Evolutionary conservation across 1,284 basidiomycete genomes (phyloP), one percentile per base, ranked within the genome.

Genomic region (Marasmius tenuissimus): DNA sequence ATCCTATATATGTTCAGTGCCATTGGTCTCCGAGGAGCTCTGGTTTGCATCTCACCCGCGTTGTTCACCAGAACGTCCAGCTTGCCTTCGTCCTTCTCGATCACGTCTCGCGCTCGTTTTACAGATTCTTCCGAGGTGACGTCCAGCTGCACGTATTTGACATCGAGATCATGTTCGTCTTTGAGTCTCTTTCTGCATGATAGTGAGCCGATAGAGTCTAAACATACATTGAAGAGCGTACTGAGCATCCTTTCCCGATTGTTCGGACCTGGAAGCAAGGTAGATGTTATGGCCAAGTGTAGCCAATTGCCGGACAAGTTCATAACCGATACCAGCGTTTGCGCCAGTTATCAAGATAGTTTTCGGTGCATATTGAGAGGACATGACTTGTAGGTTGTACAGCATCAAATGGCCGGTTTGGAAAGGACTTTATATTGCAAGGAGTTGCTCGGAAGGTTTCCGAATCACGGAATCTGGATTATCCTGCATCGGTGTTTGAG

Each of bases 11-110:
- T 27, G 27, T 27, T 27, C 27, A 27, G 27, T 27, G 27, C 27
- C 27, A 4, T 27, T 27, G 4, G 27, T 27, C 27, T 27, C 27
- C 27, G 27, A 27, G 27, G 27, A 27, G 27, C 4, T 27, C 27
- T 27, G 4, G 4, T 27, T 22, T 9, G 9, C 20, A 16, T 8
- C 50, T 1, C 59, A 74, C 80, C 81, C n/a, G 81, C 81, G 61
- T 83, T 83, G 69, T 83, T 82, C 40, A 84, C 78, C 22, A 84
- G 71, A 9, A 80, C 76, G 65, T 84, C 78, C 38, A 84, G 68
- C 10, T 69, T 73, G 0, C 81, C 81, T 60, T 81, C 76, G 0
- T 69, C 75, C 20, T 76, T 72, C 62, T 78, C 72, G 48, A 82
- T 78, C 22, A 66, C 56, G 1, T 71, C 70, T 52, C 71, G 71